Evolutionary conservation across 2,329 filamentous ascomycete genomes (phyloP), one percentile per base, ranked within the genome.

Genomic region (Fusarium sp.): DNA sequence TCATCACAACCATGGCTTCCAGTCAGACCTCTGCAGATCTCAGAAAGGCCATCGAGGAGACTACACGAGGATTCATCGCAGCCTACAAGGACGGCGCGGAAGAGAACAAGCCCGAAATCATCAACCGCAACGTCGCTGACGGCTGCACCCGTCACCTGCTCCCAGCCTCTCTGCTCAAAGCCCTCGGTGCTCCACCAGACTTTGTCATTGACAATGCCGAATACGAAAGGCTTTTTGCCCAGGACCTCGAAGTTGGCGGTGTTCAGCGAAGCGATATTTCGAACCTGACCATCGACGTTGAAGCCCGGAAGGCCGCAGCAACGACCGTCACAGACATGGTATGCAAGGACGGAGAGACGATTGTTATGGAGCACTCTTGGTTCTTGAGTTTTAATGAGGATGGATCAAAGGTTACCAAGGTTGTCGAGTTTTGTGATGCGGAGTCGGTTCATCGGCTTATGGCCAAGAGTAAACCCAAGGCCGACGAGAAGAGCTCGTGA

Each of bases 371-470:
- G 6, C 67, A 69, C 22, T 52, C 58, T 0, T 74, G 72, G 72
- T 69, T 74, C 11, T 13, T 74, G 5, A 47, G 69, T 10, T 66
- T 74, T 0, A 74, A 60, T 2, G 59, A 69, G 0, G 58, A 74
- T 40, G 72, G 72, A 0, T 45, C 62, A 0, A 66, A 66, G 29
- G 60, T 74, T 3, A 66, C 50, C 5, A 74, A 61, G 24, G 73
- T 72, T 11, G 40, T 74, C 1, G 71, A 74, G 37, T 74, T 74
- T 58, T 69, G 73, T 2, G 71, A 74, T 5, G 54, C 42, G 13
- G 62, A 69, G 8, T 20, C 37, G 0, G 69, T 70, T 3, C 57
- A 52, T 20, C 45, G 38, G 5, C 42, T 72, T 27, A 31, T 72
- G 11, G 58, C 13, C 1, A 70, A 62, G 5, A 22, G n/a, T 3